Evolutionary conservation across 2,329 filamentous ascomycete genomes (phyloP).

Genomic region (Alternaria alternata): DNA sequence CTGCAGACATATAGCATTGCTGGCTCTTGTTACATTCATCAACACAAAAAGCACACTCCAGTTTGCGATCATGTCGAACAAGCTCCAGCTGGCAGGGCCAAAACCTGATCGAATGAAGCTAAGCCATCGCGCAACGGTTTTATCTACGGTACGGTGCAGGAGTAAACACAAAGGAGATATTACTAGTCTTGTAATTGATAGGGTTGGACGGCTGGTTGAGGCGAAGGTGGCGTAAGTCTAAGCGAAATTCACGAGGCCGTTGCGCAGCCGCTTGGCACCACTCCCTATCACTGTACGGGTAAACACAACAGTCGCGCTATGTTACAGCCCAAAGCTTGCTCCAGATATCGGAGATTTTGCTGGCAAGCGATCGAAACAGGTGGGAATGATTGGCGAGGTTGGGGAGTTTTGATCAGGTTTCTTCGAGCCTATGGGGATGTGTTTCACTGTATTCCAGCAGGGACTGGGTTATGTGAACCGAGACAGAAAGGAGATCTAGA

Average conservation of each 20-base stretch:
- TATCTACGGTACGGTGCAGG: constrained; percentile 9
- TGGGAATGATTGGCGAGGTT: constrained; percentile 13
- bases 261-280: constrained; percentile 20
- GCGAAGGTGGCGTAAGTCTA: constrained; percentile 9
- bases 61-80: constrained; percentile 18
- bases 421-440: constrained; percentile 10
- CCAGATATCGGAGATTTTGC: constrained; percentile 12
- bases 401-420: not conserved
- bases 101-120: constrained; percentile 18
- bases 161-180: constrained; percentile 10
- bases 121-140: constrained; percentile 8
- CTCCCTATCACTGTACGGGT: constrained; percentile 11
- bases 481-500: constrained; percentile 1
- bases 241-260: constrained; percentile 27
- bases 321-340: constrained; percentile 1
- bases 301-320: constrained; percentile 13
- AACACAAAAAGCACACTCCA: constrained; percentile 25
- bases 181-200: constrained; percentile 10
- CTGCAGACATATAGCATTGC: constrained; percentile 12
- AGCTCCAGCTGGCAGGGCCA: constrained; percentile 11
- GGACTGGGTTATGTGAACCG: not conserved
- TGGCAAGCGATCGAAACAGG: not conserved
- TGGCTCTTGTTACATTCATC: constrained; percentile 1
- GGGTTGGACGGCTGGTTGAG: constrained; percentile 12
- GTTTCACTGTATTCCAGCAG: not conserved